Percentiles rank a stretch among this genome's conserved stretches.
These are phyloP conservation scores for Colletotrichum sp. DNA, from an alignment of 2,329 filamentous ascomycete species.

Conservation along the genomic window DNA sequence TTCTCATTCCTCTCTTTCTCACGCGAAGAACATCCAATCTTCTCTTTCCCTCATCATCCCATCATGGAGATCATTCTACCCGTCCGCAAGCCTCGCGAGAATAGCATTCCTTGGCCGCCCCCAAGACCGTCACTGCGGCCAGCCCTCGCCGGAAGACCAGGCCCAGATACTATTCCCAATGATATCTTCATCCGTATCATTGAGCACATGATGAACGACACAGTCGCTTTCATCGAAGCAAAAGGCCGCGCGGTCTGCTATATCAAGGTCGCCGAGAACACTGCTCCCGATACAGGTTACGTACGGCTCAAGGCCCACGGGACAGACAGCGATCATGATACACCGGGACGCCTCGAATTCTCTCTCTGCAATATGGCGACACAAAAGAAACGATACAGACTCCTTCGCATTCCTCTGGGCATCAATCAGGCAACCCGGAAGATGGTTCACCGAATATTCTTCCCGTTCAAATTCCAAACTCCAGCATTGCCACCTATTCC, in stretches of 20 bases:
- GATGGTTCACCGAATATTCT: background rate
- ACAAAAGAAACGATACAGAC: background rate
- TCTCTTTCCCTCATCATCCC: accelerated
- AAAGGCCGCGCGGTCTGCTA: background rate
- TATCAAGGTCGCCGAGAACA: background rate
- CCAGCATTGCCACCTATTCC: background rate
- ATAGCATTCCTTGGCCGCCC: background rate
- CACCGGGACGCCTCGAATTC: background rate
- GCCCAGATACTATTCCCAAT: background rate
- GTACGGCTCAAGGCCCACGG: background rate
- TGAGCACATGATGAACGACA: background rate
- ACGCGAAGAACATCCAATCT: background rate
- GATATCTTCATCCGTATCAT: background rate
- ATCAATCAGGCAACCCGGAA: background rate
- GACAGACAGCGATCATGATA: background rate
- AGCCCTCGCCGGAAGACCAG: background rate
- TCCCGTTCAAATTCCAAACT: background rate
- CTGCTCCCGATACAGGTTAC: background rate
- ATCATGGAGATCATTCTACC: background rate
- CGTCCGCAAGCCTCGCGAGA: background rate
- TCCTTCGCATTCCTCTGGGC: background rate
- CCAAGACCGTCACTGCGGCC: background rate
- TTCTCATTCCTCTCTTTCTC: background rate
- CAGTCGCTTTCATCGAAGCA: background rate
- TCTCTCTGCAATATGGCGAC: background rate